Evolutionary conservation across 2,329 filamentous ascomycete species (phyloP), one percentile per base, ranked within the genome.

Genomic region (Pseudogymnoascus sp.): DNA sequence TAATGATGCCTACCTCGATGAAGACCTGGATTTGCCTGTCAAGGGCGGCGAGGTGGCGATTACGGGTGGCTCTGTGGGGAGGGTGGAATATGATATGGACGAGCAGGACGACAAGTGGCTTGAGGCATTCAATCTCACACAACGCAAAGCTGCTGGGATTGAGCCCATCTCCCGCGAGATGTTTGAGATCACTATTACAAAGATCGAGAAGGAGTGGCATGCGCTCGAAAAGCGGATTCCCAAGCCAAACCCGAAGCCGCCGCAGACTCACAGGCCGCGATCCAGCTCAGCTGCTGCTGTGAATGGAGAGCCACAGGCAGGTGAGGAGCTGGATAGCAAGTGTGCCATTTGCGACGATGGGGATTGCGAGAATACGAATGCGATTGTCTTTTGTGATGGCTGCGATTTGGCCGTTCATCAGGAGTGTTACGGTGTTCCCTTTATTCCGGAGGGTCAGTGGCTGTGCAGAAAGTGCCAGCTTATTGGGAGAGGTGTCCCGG

Each of bases 11-110:
- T 84, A 83, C 62, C 74, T 82, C 34, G 85, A 88, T 59, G 85
- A 88, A 59, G 85, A 88, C 40, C 67, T 74, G 2, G 84, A 87
- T 18, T 75, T 79, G 49, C 69, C 70, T 16, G 84, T 82, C 66
- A 78, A 78, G 16, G 88, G 90, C 59, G 83, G 82, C 7, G 87
- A 90, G 53, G 73, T 77, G 5, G 77, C 78, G 3, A 76, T 79
- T 40, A 77, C 79, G 3, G 76, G 76, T 37, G 78, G 77, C 61
- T 79, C 79, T 16, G 83, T 96, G 40, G 91, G 91, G 11, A 87
- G 91, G 63, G 95, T 99, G 18, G 95, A 99, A 74, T 99, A 99
- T 74, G 95, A 99, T 75, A 99, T 99, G 95, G 95, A 99, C 72
- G 95, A 99, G 76, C 95, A 99, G 72, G 95, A 99, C 74, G 92